Evolutionary conservation across 345 rosid species (phyloP), one percentile per base, ranked within the genome.

Genomic region (Eutrema heterophyllum): DNA sequence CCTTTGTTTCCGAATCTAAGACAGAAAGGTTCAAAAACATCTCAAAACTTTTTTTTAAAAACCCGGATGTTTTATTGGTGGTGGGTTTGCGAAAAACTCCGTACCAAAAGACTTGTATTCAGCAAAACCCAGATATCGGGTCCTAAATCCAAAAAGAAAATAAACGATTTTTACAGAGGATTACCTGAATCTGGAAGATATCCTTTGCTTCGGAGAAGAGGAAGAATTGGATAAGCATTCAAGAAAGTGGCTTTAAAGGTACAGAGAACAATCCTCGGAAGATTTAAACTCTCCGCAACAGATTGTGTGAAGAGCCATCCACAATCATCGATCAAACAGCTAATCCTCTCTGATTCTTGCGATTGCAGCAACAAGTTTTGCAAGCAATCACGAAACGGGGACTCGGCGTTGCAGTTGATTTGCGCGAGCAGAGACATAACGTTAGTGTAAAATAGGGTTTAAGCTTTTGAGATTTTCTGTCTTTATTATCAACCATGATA

Each of bases 261-360:
- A 64, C 32, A 70, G 3, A 76, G 80, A 38, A 76, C 80, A 7
- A 76, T 16, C 45, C 75, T 70, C 0, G 75, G 71, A 12, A 76
- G 36, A 9, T 56, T 55, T 6, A 76, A 39, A 70, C 71, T 48
- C 60, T 76, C 80, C 13, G 80, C 26, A 7, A 76, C 80, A 30
- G 71, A 45, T 30, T 76, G 66, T n/a, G 80, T 76, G 10, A 76
- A 76, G 5, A 70, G 26, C 80, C 76, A 76, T 13, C 80, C 80
- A 56, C 71, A 76, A 39, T 76, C 80, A 64, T 76, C 75, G 1
- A 76, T 55, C 75, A 76, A 76, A 46, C 75, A 76, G 16, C 55
- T 29, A 21, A 76, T 26, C 67, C 9, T 70, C 53, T 71, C 71
- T 3, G 64, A 27, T 21, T 64, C 77, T 74, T 40, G 11, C 1